Conservation (phyloP, 192 early-diverging fungal genomes). For the Diversispora eburnea region DNA sequence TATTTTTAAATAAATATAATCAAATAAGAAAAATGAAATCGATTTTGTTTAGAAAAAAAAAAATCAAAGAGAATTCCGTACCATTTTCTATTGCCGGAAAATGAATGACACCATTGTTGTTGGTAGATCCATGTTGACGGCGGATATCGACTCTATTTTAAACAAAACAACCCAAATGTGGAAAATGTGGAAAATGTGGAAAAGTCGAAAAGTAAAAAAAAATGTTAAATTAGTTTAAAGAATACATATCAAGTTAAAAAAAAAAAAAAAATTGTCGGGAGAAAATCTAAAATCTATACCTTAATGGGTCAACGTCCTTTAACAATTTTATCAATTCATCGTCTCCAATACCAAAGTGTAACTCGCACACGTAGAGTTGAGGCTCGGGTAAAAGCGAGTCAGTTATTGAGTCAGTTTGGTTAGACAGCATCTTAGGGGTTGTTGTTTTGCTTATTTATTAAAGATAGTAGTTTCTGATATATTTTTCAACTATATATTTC, state of each 20-base stretch:
- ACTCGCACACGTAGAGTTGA: slow-evolving; percentile 26
- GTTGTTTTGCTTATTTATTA: slow-evolving; percentile 3
- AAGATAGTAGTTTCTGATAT: not conserved
- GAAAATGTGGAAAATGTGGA: not conserved
- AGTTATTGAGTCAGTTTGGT: not conserved
- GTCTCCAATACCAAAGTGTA: slow-evolving; percentile 28
- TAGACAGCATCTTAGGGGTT: slow-evolving; percentile 16
- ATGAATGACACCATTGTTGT: slow-evolving; percentile 27
- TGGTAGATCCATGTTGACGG: slow-evolving; percentile 14
- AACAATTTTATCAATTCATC: slow-evolving; percentile 33
- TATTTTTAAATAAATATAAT: not conserved
- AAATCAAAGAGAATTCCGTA: slow-evolving; percentile 1
- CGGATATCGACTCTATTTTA: slow-evolving; percentile 12
- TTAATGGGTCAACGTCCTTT: slow-evolving; percentile 25
- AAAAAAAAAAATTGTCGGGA: too few species aligned
- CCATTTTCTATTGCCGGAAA: slow-evolving; percentile 35
- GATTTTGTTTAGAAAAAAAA: not conserved
- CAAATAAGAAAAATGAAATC: not conserved
- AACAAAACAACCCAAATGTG: too few species aligned
- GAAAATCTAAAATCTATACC: slow-evolving; percentile 21
- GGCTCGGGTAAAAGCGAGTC: slow-evolving; percentile 15
- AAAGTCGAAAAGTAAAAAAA: not conserved
- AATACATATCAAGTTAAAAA: too few species aligned
- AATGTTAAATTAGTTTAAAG: not conserved
- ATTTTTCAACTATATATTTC: slow-evolving; percentile 2